Evolutionary conservation across 352 stramenopile genomes (phyloP).

Genomic region (Aphanomyces stellatus): DNA sequence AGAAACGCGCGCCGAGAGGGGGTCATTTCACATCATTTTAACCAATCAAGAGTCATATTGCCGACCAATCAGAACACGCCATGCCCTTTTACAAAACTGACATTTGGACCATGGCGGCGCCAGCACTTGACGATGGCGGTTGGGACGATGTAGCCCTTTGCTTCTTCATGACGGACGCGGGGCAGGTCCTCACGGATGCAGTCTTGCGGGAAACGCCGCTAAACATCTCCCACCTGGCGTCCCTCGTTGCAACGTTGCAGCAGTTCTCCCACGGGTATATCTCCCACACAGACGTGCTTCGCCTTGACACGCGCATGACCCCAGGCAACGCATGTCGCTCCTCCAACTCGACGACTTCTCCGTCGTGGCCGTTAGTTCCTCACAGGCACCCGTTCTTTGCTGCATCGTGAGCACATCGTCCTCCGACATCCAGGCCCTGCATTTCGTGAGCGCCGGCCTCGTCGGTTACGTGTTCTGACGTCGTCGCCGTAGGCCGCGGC

Average conservation of each 20-base stretch:
- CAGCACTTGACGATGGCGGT: too few species aligned
- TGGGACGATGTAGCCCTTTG: not conserved
- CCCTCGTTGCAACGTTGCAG: slow-evolving; percentile 15
- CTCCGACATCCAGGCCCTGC: too few species aligned
- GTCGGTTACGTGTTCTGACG: not conserved
- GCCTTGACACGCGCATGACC: not conserved
- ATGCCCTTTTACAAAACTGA: not conserved
- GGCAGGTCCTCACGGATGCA: slow-evolving; percentile 4
- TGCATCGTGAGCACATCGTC: not conserved
- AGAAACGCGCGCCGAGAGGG: not conserved
- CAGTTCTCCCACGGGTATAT: slow-evolving; percentile 15
- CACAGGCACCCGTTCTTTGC: not conserved
- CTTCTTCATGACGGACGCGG: not conserved
- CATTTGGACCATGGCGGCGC: not conserved
- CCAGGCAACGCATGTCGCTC: slow-evolving; percentile 5
- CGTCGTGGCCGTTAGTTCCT: not conserved
- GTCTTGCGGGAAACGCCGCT: not conserved
- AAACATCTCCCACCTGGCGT: not conserved
- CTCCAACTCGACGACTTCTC: not conserved
- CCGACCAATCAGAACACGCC: not conserved
- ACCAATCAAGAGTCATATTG: not conserved
- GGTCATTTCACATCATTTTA: not conserved
- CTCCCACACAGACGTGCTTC: not conserved
- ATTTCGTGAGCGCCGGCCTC: too few species aligned
- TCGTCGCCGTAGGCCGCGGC: not conserved